Conservation (phyloP, 306 rosid species). For the Inga oerstediana region DNA sequence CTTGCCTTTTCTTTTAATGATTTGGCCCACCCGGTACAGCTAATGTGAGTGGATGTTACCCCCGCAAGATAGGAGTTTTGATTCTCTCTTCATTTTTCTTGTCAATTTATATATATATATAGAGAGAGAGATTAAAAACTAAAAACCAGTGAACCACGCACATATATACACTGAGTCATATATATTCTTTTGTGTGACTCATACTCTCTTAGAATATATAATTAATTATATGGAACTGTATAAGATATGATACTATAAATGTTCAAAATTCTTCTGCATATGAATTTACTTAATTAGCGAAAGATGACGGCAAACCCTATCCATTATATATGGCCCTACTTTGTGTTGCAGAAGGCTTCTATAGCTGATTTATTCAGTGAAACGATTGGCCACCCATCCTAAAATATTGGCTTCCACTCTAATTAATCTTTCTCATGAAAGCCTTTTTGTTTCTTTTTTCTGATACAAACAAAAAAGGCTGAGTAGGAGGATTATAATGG, state of each 20-base stretch:
- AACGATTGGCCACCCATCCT: slow-evolving; percentile 42
- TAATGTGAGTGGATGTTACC: slow-evolving; percentile 26
- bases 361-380: slow-evolving; percentile 19
- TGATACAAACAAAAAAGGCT: slow-evolving; percentile 20
- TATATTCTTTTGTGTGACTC: background rate
- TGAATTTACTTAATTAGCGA: slow-evolving; percentile 6
- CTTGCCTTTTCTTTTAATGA: slow-evolving; percentile 6
- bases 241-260: background rate
- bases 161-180: background rate
- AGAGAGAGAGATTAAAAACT: background rate
- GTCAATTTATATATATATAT: background rate
- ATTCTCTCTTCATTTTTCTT: background rate
- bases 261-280: background rate
- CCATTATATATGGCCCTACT: background rate
- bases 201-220: background rate
- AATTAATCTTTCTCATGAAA: slow-evolving; percentile 21
- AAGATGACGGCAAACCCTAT: slow-evolving; percentile 26
- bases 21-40: slow-evolving; percentile 35
- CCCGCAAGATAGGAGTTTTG: slow-evolving; percentile 48
- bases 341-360: background rate
- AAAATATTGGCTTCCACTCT: slow-evolving; percentile 37
- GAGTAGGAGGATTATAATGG: slow-evolving; percentile 30
- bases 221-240: background rate
- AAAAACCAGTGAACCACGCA: too few relatives aligned
- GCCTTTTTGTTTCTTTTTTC: background rate